Evolutionary conservation across 495 filamentous ascomycete genomes (phyloP).

Genomic region (Penicillium paradoxum): DNA sequence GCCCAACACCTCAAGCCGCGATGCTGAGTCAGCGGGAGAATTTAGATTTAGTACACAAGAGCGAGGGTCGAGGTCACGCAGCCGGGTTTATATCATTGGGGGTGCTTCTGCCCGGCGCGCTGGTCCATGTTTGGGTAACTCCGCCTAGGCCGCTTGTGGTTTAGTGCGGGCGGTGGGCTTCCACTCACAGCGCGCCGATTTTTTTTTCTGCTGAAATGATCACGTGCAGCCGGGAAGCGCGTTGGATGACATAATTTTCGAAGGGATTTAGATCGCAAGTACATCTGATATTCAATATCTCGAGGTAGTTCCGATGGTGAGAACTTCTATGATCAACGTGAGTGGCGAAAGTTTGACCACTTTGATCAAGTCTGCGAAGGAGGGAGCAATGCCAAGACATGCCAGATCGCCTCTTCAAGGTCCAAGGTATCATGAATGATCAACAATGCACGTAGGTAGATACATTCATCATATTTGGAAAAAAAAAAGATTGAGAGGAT

Average conservation of each 20-base stretch:
- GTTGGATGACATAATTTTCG: constrained; percentile 3
- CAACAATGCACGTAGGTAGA: constrained; percentile 7
- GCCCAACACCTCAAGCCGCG: constrained; percentile 18
- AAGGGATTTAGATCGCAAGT: constrained; percentile 9
- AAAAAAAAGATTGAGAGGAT: not conserved
- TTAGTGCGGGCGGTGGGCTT: constrained; percentile 25
- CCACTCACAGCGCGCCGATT: constrained; percentile 22
- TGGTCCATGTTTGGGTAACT: constrained; percentile 41
- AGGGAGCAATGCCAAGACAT: constrained; percentile 34
- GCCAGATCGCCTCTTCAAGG: constrained; percentile 37
- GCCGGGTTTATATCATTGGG: constrained; percentile 50
- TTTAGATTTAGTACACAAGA: constrained; percentile 29
- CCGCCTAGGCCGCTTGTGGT: constrained; percentile 24
- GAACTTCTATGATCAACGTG: not conserved
- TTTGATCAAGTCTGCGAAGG: not conserved
- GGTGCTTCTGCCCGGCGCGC: constrained; percentile 41
- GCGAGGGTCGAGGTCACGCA: constrained; percentile 44
- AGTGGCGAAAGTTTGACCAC: not conserved
- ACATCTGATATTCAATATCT: not conserved
- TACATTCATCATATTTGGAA: not conserved
- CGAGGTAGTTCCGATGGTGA: not conserved
- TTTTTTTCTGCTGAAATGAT: constrained; percentile 22
- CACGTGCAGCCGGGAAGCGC: constrained; percentile 30
- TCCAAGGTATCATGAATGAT: constrained; percentile 16
- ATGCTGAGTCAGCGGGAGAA: constrained; percentile 26